phyloP scores from a whole-genome alignment of 768 basidiomycete genomes.

The Agaricus blazei region DNA sequence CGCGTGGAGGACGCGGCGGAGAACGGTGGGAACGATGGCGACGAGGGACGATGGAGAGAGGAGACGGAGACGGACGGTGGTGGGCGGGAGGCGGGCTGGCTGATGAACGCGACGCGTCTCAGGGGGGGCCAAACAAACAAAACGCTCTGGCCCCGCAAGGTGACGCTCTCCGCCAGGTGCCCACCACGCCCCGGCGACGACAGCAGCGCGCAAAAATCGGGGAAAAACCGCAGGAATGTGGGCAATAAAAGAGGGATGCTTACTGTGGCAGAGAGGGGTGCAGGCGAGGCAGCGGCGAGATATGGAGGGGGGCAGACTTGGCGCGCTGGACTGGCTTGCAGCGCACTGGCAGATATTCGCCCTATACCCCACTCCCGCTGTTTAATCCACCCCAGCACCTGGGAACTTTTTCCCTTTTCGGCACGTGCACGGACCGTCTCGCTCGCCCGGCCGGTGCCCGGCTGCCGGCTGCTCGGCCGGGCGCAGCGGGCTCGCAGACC shows the following conservation, averaged over 20 bases:
- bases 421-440: constrained; percentile 9
- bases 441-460: background rate
- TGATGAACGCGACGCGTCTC: constrained; percentile 21
- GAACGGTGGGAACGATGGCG: constrained; percentile 1
- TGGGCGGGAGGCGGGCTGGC: constrained; percentile 1
- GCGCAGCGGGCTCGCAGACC: background rate
- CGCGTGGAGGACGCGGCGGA: constrained; percentile 2
- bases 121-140: constrained; percentile 19
- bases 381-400: constrained; percentile 9
- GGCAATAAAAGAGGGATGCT: background rate
- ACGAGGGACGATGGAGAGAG: background rate
- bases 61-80: background rate
- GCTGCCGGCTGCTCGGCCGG: background rate
- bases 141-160: constrained; percentile 3
- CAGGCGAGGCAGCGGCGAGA: background rate
- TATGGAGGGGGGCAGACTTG: constrained; percentile 3
- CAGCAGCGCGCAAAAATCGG: background rate
- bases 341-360: constrained; percentile 9
- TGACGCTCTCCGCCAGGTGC: constrained; percentile 11
- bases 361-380: constrained; percentile 3
- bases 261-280: background rate
- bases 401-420: constrained; percentile 3
- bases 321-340: constrained; percentile 7
- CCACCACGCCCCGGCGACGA: background rate
- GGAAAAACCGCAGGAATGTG: constrained; percentile 4